These are phyloP conservation scores for Rubia balearica DNA, from an alignment of 305 asterid genomes.

Conservation along the genomic window DNA sequence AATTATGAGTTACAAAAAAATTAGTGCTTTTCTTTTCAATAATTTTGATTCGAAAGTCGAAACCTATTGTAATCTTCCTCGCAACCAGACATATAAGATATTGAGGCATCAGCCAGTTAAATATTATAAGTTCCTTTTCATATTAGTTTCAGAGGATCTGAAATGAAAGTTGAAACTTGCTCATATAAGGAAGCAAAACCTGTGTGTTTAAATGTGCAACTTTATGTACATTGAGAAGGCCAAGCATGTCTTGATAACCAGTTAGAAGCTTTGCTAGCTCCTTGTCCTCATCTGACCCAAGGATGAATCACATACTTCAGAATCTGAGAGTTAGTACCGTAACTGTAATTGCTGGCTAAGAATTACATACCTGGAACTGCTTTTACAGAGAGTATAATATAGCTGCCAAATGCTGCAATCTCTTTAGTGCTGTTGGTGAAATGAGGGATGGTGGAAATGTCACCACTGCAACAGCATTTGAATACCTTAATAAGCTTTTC, in stretches of 20 bases:
- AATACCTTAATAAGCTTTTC: constrained; percentile 56
- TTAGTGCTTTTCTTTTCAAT: neutral
- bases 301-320: constrained; percentile 8
- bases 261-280: constrained; percentile 92
- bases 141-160: neutral
- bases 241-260: constrained; percentile 92
- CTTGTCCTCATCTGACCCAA: constrained; percentile 78
- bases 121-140: neutral
- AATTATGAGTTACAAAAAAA: neutral
- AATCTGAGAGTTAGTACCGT: neutral
- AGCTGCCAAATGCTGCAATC: constrained; percentile 72
- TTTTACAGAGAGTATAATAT: constrained; percentile 68
- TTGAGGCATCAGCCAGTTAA: constrained; percentile 5
- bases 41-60: neutral
- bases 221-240: constrained; percentile 84
- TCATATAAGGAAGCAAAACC: constrained; percentile 28
- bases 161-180: neutral
- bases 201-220: constrained; percentile 84
- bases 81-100: neutral
- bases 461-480: constrained; percentile 75
- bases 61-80: neutral
- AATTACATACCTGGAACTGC: constrained; percentile 67
- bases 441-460: constrained; percentile 79
- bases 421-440: constrained; percentile 29
- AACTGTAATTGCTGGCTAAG: constrained; percentile 1